These are phyloP conservation scores for Nakazawaea laoshanensis DNA, from an alignment of 805 yeast species.

Conservation along the genomic window DNA sequence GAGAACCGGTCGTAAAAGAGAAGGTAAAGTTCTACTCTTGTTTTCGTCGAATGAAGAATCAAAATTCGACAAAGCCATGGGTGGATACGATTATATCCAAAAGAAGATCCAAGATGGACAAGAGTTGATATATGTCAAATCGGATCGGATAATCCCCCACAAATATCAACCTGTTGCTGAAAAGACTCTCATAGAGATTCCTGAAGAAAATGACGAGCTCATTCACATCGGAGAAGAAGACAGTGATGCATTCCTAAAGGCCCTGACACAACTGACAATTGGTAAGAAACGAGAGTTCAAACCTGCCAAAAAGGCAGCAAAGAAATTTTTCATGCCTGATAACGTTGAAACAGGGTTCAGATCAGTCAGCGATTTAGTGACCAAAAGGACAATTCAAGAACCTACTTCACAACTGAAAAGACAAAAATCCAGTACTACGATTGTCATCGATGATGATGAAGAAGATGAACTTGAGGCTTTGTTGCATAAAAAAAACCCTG, in stretches of 20 bases:
- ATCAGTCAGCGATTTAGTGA: slow-evolving; percentile 39
- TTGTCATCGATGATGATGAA: slow-evolving; percentile 6
- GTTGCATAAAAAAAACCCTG: not conserved
- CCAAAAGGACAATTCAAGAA: slow-evolving; percentile 14
- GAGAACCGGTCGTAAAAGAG: slow-evolving; percentile 92
- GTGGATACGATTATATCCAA: slow-evolving; percentile 74
- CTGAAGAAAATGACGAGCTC: slow-evolving; percentile 57
- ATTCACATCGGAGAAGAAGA: slow-evolving; percentile 39
- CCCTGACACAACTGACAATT: slow-evolving; percentile 59
- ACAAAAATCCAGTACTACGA: not conserved
- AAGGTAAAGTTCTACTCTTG: slow-evolving; percentile 71
- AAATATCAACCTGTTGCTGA: slow-evolving; percentile 47
- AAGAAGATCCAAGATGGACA: slow-evolving; percentile 47
- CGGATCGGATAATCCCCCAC: slow-evolving; percentile 64
- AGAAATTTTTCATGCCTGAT: slow-evolving; percentile 68
- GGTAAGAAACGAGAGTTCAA: slow-evolving; percentile 21
- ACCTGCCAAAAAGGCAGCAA: slow-evolving; percentile 15
- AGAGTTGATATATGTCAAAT: slow-evolving; percentile 32
- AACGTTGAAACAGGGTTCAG: slow-evolving; percentile 59
- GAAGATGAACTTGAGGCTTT: slow-evolving; percentile 9
- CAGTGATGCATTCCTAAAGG: slow-evolving; percentile 54
- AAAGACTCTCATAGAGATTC: slow-evolving; percentile 51
- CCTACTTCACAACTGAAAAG: not conserved
- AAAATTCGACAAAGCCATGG: slow-evolving; percentile 80
- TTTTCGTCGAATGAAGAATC: slow-evolving; percentile 69